Evolutionary conservation across 164 flowering plant genomes (phyloP).

Genomic region (Tinospora cordifolia): DNA sequence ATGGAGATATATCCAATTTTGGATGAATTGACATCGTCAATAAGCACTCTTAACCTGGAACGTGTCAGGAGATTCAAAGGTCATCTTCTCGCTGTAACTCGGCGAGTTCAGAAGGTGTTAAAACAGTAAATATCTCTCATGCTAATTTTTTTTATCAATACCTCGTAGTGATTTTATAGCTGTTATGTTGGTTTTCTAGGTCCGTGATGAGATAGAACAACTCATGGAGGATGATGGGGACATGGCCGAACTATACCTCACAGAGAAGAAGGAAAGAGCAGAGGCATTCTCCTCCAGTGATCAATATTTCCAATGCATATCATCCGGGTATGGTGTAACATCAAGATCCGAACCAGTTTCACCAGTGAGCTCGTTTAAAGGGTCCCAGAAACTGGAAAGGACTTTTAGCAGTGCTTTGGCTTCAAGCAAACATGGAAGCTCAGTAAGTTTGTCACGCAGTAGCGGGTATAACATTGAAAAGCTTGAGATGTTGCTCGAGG

Average conservation of each 20-base stretch:
- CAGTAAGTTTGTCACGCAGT: constrained; percentile 39
- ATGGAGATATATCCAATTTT: constrained; percentile 84
- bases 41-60: constrained; percentile 84
- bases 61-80: constrained; percentile 90
- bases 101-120: constrained; percentile 84
- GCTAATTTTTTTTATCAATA: neutral
- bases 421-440: constrained; percentile 67
- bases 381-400: constrained; percentile 45
- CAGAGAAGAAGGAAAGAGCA: constrained; percentile 72
- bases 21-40: constrained; percentile 76
- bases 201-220: constrained; percentile 92
- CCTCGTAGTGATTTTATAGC: constrained; percentile 3
- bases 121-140: neutral
- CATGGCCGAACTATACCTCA: constrained; percentile 98
- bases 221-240: constrained; percentile 99
- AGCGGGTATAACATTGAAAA: constrained; percentile 62
- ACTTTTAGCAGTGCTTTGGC: constrained; percentile 48
- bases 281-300: constrained; percentile 43
- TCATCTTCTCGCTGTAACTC: constrained; percentile 83
- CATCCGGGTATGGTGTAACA: constrained; percentile 18
- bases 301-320: constrained; percentile 17
- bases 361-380: constrained; percentile 49
- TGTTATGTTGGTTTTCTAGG: constrained; percentile 38
- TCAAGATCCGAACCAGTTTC: constrained; percentile 89
- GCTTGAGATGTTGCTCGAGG: constrained; percentile 97